Percentiles rank a stretch among this genome's conserved stretches.
Evolutionary conservation across 306 rosid genomes (phyloP).

Genomic region (Gleditsia sinensis): DNA sequence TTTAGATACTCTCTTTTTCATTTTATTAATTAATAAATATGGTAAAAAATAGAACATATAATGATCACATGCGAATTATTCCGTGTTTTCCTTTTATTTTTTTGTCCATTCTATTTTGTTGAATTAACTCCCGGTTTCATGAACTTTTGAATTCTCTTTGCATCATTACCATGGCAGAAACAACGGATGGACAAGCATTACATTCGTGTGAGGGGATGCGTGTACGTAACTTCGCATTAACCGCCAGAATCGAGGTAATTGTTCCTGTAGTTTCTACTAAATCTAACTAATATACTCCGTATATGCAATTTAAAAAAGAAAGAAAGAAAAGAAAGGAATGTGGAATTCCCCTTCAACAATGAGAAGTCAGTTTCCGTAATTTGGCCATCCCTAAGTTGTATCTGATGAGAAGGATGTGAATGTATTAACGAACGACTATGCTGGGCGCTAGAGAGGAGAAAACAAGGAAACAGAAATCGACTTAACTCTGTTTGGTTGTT

Average conservation of each 20-base stretch:
- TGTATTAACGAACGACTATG: neutral
- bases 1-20: neutral
- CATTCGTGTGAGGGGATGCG: neutral
- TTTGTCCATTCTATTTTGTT: neutral
- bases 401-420: neutral
- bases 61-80: neutral
- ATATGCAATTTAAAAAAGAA: neutral
- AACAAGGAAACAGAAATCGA: neutral
- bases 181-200: neutral
- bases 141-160: neutral
- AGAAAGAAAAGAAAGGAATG: neutral
- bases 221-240: neutral
- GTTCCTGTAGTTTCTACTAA: neutral
- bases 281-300: neutral
- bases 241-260: neutral
- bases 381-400: neutral
- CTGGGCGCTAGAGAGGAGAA: neutral
- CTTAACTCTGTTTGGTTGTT: constrained; percentile 11
- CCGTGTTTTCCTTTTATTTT: too few relatives aligned
- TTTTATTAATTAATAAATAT: neutral
- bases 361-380: neutral
- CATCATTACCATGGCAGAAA: neutral
- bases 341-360: neutral
- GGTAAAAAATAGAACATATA: neutral
- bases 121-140: too few relatives aligned